Evolutionary conservation across 345 rosid genomes (phyloP).

Genomic region (Sisymbrium irio): DNA sequence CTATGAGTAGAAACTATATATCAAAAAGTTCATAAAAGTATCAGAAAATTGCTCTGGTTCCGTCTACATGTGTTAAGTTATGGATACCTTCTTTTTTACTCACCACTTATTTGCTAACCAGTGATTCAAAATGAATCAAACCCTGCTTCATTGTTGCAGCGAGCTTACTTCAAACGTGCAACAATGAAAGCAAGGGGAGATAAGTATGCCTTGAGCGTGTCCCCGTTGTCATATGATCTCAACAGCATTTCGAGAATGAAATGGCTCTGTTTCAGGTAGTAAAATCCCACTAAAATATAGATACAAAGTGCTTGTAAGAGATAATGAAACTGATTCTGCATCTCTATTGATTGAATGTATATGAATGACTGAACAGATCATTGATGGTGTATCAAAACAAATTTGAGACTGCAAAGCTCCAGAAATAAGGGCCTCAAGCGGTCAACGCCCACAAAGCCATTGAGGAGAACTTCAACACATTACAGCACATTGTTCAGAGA

Average conservation of each 20-base stretch:
- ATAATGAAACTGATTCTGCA: background rate
- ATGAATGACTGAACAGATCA: no score
- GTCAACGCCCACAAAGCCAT: conserved; percentile 57
- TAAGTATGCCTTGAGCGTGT: conserved; percentile 73
- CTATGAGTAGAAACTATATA: no score
- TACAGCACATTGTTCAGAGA: conserved; percentile 70
- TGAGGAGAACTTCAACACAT: conserved; percentile 54
- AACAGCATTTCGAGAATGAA: conserved; percentile 73
- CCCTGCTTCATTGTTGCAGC: conserved; percentile 46
- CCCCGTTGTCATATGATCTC: conserved; percentile 72
- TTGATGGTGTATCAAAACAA: conserved; percentile 84
- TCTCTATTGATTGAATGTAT: background rate
- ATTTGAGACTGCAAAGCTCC: conserved; percentile 73
- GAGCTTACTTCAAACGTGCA: conserved; percentile 94
- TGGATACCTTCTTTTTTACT: background rate
- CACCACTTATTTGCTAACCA: background rate
- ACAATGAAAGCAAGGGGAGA: conserved; percentile 68
- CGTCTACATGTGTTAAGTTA: background rate
- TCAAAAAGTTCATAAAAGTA: background rate
- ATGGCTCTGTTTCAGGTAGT: conserved; percentile 89
- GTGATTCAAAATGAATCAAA: background rate
- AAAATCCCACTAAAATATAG: conserved; percentile 28
- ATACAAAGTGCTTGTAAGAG: background rate
- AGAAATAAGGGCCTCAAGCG: conserved; percentile 47
- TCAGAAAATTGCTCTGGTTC: no score